Base-by-base conservation (phyloP, 164 flowering plant species). In the Stephania cephalantha region DNA sequence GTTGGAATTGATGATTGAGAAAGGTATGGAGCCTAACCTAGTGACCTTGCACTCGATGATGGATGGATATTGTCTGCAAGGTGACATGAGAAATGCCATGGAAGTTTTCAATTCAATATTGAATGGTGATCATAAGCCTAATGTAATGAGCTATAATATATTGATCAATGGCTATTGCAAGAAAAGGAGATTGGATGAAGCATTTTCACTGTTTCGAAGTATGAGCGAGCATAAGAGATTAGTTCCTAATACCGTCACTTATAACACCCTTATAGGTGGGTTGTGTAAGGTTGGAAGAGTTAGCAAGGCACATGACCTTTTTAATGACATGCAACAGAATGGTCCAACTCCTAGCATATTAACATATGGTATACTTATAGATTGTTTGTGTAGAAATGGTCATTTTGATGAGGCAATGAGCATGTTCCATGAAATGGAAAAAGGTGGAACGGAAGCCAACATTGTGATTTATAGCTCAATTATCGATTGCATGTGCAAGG, bases 81-180 rank as follows among this genome's bases (percentile, higher is more conserved):
- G 29, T 20, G 4, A 58, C 30, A 53, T 72, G 46, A 1, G 11
- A n/a, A 25, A 53, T 11, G 74, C 74, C 15, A 30, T 6, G 13
- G 30, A 55, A 72, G 44, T 67, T 25, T n/a, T 29, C 5, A 61
- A 66, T 4, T 44, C 65, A 31, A 48, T 13, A 15, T 52, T 17
- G 12, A 55, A 30, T 1, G 73, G 64, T 5, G 77, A 73, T 35
- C 35, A 45, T 0, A 13, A 55, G 18, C 81, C 79, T 2, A 46
- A 68, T 61, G 64, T 11, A 8, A 35, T 73, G 29, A 46, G 65
- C 7, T 78, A 71, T 68, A 74, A 20, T 25, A 6, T 75, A 17
- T 22, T 81, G 61, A 82, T 82, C 58, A 30, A 78, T 73, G 81
- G 81, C 1, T 73, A 55, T 46, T 73, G 79, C 74, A 29, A 64